Evolutionary conservation across 192 early-diverging fungal genomes (phyloP), one percentile per base, ranked within the genome.

Genomic region (Mortierella hygrophila): DNA sequence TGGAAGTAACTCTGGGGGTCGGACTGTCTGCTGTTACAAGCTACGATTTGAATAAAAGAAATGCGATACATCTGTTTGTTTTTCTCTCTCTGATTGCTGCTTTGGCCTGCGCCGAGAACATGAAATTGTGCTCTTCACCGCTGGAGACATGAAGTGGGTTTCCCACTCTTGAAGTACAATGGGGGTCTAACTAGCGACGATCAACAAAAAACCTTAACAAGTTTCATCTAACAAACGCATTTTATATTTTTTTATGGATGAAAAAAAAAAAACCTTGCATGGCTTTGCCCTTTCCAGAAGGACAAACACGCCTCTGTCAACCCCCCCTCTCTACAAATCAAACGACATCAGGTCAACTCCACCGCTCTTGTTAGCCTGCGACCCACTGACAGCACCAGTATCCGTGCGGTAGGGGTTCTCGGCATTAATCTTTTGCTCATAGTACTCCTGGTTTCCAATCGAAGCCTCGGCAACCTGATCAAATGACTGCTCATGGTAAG

Each of bases 361-460:
- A 29, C 68, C 60, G 20, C 72, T 71, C 70, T 79, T 85, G 57
- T 60, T 79, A 9, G 41, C 79, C 21, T 75, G 60, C 6, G 70
- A 65, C 0, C 68, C 74, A 44, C 54, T 40, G 21, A 77, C 71
- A 1, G 82, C 70, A 47, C 76, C 73, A 20, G 84, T 86, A 65
- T 86, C 84, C 20, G 84, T 81, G 0, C 84, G 52, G 74, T 86
- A 86, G 20, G 84, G 84, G 68, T 86, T 86, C 37, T 86, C 84
- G 0, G 84, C 76, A 68, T 80, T 81, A 23, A 86, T 81, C 75
- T 81, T 80, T 69, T 81, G 84, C 35, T 86, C 84, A 63, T 86
- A 86, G 68, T 86, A 86, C 40, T 81, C 79, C n/a, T 81, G 84
- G 76, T 86, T 86, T 16, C 84, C 84, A 35, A 86, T 86, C 46